phyloP scores from a whole-genome alignment of 176 grass and related monocot species.

The Oryza coarctata region DNA sequence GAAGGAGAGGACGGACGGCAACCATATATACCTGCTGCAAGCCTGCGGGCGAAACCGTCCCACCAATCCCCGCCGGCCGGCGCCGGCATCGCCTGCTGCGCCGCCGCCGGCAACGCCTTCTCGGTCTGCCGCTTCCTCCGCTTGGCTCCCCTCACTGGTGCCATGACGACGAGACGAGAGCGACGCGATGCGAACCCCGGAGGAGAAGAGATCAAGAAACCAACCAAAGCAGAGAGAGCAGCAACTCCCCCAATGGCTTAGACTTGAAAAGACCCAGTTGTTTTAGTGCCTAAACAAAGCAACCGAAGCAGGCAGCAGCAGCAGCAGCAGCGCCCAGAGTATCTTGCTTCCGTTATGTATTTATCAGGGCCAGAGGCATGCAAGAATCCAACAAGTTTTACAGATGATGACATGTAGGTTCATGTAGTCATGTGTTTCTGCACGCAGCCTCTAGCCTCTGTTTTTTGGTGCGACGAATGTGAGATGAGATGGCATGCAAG shows the following conservation, averaged over 20 bases:
- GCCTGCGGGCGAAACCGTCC: slow-evolving; percentile 63
- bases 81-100: slow-evolving; percentile 35
- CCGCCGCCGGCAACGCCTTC: slow-evolving; percentile 23
- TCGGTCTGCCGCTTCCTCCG: slow-evolving; percentile 52
- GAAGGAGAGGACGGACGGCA: slow-evolving; percentile 17
- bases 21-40: slow-evolving; percentile 74
- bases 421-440: too few species aligned
- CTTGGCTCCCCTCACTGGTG: slow-evolving; percentile 60
- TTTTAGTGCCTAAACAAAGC: slow-evolving; percentile 2
- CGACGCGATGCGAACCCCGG: slow-evolving; percentile 6
- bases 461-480: not conserved
- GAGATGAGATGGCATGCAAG: not conserved
- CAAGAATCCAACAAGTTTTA: not conserved
- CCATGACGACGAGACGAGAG: slow-evolving; percentile 47
- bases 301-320: too few species aligned
- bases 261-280: slow-evolving; percentile 33
- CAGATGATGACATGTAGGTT: too few species aligned
- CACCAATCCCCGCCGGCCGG: slow-evolving; percentile 64
- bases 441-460: too few species aligned
- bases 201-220: slow-evolving; percentile 38
- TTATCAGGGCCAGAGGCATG: slow-evolving; percentile 24
- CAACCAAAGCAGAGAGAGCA: not conserved
- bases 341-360: not conserved
- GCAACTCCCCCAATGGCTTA: slow-evolving; percentile 1
- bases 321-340: not conserved